Evolutionary conservation across 306 rosid species (phyloP), one percentile per base, ranked within the genome.

Genomic region (Glycyrrhiza uralensis): DNA sequence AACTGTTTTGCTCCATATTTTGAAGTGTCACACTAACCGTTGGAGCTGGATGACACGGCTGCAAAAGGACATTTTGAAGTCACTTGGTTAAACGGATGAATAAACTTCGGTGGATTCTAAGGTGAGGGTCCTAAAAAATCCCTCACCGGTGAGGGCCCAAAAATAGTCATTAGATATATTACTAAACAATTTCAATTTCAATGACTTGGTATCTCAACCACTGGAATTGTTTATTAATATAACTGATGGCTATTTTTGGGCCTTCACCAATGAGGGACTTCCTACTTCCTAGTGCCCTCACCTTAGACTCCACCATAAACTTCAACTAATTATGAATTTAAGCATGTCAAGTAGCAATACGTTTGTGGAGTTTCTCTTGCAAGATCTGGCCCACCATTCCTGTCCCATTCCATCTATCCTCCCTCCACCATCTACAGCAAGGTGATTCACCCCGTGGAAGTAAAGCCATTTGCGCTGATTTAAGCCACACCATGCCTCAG

Each of bases 361-460:
- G 79, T 88, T 87, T 61, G 90, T 71, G 50, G 81, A 44, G 82
- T 82, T 91, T 35, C 18, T 70, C 80, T 93, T 93, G 92, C 97
- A 93, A 69, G 98, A 93, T 20, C 75, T 88, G 46, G 87, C 76
- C 98, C 98, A 93, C 98, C 98, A 93, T 75, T 87, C 81, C 2
- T 85, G 87, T 36, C 98, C 98, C 96, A 78, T 91, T 66, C 98
- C 98, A 50, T 93, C 66, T 61, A 91, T 72, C 18, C 46, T 80
- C 46, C 98, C 98, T 36, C 90, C 90, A n/a, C 98, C 98, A 32
- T 86, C 86, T 13, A 93, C 4, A 18, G 92, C 82, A 35, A 93
- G 90, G 77, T 87, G 89, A 71, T 85, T 89, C 79, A 93, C 85
- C 69, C 85, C 80, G 17, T 82, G 84, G 62, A 93, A 78, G 80